Percentiles rank a stretch among this genome's conserved stretches.
Conservation (phyloP, 805 yeast species). For the Wickerhamiella nectarea region DNA sequence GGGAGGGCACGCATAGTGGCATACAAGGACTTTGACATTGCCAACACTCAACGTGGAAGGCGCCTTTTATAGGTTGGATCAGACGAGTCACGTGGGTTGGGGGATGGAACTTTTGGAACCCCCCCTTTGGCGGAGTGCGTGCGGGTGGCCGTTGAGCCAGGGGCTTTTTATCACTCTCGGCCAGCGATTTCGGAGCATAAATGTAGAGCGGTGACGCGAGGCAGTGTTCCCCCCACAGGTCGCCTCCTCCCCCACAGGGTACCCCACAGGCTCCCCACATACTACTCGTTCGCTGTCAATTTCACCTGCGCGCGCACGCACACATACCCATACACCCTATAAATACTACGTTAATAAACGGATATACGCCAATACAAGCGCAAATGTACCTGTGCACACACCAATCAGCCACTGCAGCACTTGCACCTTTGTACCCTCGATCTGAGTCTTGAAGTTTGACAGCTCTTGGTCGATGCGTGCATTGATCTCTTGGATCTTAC, state of each 20-base stretch:
- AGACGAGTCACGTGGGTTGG: not conserved
- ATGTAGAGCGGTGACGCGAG: too few species aligned
- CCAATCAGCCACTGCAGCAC: slow-evolving; percentile 98
- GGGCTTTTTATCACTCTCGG: too few species aligned
- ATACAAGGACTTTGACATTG: slow-evolving; percentile 12
- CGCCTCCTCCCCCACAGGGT: too few species aligned
- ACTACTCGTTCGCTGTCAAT: too few species aligned
- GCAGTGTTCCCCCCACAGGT: too few species aligned
- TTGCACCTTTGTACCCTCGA: slow-evolving; percentile 88
- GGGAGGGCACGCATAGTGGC: slow-evolving; percentile 20
- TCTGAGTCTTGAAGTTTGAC: slow-evolving; percentile 86
- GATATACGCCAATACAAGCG: slow-evolving; percentile 81
- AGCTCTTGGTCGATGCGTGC: slow-evolving; percentile 92
- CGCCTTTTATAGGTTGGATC: not conserved
- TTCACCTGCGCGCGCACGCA: too few species aligned
- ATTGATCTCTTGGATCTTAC: slow-evolving; percentile 87
- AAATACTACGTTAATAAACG: slow-evolving; percentile 39
- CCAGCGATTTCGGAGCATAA: too few species aligned
- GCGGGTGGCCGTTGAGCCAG: too few species aligned
- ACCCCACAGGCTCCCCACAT: too few species aligned
- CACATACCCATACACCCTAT: not conserved
- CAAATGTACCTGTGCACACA: slow-evolving; percentile 96
- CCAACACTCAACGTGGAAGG: not conserved
- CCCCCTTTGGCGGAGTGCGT: too few species aligned
- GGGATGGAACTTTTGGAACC: not conserved